Evolutionary conservation across 768 basidiomycete species (phyloP).

Genomic region (Flagelloscypha sp.): DNA sequence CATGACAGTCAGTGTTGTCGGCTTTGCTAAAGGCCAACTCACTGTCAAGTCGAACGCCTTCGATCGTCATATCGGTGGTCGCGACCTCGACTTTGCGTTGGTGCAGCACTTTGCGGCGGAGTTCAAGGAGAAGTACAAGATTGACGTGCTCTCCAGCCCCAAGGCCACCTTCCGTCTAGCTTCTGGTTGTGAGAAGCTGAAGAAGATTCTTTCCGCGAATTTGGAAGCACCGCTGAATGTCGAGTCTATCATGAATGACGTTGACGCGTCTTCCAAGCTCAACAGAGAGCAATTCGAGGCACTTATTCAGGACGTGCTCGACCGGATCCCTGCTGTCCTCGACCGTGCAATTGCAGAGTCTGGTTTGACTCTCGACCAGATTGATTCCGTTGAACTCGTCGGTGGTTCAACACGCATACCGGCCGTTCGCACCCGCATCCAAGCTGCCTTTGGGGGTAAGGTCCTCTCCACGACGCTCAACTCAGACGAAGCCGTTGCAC

Average conservation of each 20-base stretch:
- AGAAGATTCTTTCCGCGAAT: slow-evolving; percentile 96
- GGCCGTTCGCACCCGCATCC: slow-evolving; percentile 82
- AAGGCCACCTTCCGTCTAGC: slow-evolving; percentile 90
- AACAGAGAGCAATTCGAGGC: slow-evolving; percentile 75
- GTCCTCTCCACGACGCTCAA: slow-evolving; percentile 87
- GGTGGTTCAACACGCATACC: slow-evolving; percentile 93
- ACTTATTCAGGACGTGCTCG: slow-evolving; percentile 69
- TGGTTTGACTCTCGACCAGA: slow-evolving; percentile 72
- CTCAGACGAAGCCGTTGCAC: slow-evolving; percentile 95
- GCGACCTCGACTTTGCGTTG: slow-evolving; percentile 91
- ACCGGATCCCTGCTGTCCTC: slow-evolving; percentile 69
- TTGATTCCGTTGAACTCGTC: slow-evolving; percentile 87
- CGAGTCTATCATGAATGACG: slow-evolving; percentile 93
- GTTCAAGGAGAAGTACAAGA: slow-evolving; percentile 97
- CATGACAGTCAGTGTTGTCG: slow-evolving; percentile 80
- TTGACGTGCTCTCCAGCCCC: slow-evolving; percentile 85
- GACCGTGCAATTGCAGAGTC: slow-evolving; percentile 74
- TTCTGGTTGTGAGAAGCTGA: slow-evolving; percentile 86
- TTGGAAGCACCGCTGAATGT: slow-evolving; percentile 81
- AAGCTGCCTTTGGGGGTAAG: slow-evolving; percentile 75
- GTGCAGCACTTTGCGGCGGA: slow-evolving; percentile 82
- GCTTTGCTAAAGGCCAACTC: slow-evolving; percentile 92
- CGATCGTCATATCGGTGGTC: slow-evolving; percentile 90
- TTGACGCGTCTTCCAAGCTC: slow-evolving; percentile 85
- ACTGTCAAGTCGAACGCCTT: slow-evolving; percentile 82